Evolutionary conservation across 2,329 filamentous ascomycete genomes (phyloP).

Genomic region (Fusarium virguliforme): DNA sequence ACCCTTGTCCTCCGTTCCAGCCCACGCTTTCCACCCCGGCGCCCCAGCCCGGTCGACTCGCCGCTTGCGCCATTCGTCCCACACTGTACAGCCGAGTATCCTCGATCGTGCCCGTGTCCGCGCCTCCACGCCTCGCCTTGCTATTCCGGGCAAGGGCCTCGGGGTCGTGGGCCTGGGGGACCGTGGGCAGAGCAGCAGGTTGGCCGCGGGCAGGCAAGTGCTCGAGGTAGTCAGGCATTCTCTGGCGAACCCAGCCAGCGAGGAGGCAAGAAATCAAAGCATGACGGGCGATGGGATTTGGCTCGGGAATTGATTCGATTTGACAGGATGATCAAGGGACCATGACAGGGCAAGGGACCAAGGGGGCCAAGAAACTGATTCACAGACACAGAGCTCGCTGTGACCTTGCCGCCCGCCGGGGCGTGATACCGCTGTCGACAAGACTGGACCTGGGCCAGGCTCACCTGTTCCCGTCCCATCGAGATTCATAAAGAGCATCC

Average conservation of each 20-base stretch:
- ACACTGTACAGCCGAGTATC: constrained; percentile 52
- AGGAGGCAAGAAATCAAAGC: constrained; percentile 35
- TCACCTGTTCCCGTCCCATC: constrained; percentile 33
- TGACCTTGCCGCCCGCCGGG: constrained; percentile 29
- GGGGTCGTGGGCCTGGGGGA: constrained; percentile 26
- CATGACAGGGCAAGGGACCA: constrained; percentile 33
- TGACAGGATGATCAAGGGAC: constrained; percentile 39
- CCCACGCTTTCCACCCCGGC: constrained; percentile 45
- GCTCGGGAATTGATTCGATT: constrained; percentile 40
- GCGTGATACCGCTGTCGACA: constrained; percentile 22
- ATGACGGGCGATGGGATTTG: constrained; percentile 33
- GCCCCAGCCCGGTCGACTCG: constrained; percentile 48
- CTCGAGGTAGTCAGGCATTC: constrained; percentile 23
- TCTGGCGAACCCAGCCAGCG: constrained; percentile 24
- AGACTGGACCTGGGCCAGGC: constrained; percentile 23
- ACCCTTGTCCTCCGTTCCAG: constrained; percentile 45
- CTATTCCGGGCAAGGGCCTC: constrained; percentile 45
- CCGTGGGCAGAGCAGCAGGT: constrained; percentile 31
- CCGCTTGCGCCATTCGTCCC: constrained; percentile 53
- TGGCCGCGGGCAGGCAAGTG: constrained; percentile 4
- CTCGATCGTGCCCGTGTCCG: constrained; percentile 50
- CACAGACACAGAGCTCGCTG: constrained; percentile 32
- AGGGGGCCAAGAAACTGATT: constrained; percentile 31
- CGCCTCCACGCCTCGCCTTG: constrained; percentile 50
- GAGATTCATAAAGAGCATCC: constrained; percentile 41